Evolutionary conservation across 2,329 filamentous ascomycete species (phyloP).

Genomic region (Xylaria sp.): DNA sequence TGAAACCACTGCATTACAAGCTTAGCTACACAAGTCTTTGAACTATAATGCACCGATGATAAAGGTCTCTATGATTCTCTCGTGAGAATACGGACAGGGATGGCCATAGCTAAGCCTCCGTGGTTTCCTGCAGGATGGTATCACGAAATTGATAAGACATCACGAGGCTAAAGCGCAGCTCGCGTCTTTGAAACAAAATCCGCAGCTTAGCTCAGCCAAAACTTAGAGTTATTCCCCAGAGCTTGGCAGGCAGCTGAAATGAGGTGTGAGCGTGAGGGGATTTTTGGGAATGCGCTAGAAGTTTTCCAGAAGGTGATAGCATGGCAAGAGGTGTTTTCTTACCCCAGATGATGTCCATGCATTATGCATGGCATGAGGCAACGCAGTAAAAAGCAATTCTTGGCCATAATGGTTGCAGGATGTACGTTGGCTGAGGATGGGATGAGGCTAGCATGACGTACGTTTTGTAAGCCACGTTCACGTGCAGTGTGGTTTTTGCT

Average conservation of each 20-base stretch:
- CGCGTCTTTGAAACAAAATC: too few relatives aligned
- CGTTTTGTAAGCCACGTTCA: slow-evolving; percentile 20
- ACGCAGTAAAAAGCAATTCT: neutral
- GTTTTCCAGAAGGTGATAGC: slow-evolving; percentile 32
- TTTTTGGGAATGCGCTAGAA: slow-evolving; percentile 30
- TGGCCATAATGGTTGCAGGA: neutral
- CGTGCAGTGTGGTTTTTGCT: neutral
- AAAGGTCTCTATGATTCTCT: too few relatives aligned
- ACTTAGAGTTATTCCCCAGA: neutral
- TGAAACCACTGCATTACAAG: too few relatives aligned
- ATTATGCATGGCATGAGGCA: slow-evolving; percentile 18
- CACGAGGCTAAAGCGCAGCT: too few relatives aligned
- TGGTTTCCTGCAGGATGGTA: too few relatives aligned
- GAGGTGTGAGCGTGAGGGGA: slow-evolving; percentile 6
- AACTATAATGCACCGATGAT: too few relatives aligned
- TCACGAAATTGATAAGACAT: too few relatives aligned
- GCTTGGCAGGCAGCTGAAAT: slow-evolving; percentile 26
- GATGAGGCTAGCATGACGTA: slow-evolving; percentile 26
- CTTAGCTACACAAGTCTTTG: too few relatives aligned
- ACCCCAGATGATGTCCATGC: slow-evolving; percentile 30
- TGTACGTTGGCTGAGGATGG: neutral
- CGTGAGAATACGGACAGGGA: too few relatives aligned
- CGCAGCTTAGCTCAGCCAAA: too few relatives aligned
- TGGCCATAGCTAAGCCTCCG: too few relatives aligned
- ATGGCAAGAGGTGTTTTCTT: slow-evolving; percentile 9